Evolutionary conservation across 495 filamentous ascomycete species (phyloP), one percentile per base, ranked within the genome.

Genomic region (Beverwykella pulmonaria): DNA sequence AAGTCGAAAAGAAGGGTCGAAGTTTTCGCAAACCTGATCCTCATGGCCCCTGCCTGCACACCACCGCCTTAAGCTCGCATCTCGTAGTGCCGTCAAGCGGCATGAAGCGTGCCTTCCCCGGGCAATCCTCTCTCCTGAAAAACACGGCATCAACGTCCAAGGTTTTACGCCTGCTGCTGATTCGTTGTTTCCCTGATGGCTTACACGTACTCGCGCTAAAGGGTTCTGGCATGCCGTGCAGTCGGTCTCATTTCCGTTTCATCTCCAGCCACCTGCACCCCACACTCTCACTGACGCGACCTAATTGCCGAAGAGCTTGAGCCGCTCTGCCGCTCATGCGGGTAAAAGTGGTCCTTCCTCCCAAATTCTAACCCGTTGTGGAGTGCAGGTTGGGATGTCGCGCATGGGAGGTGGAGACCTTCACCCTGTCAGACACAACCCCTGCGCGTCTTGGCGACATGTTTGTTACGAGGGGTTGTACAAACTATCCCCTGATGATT

Each of bases 291-390:
- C 9, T 44, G 39, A 44, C 48, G 48, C 57, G 57, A 60, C 20
- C 49, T 19, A 60, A 50, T 14, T 62, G 48, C 59, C 59, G 59
- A 62, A 12, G 15, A 44, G 39, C 39, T 9, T n/a, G 39, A 32
- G 20, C 26, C 26, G 48, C 48, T 50, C 10, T 52, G 29, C 20
- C 52, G n/a, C 29, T 62, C 48, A 62, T 62, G 59, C 59, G 48
- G 47, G 59, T 62, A 52, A 53, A 62, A 53, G 46, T 36, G 46
- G 29, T 44, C 15, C 39, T n/a, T 44, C 17, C 17, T 3, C 17
- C 17, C 39, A 2, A 4, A 3, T 44, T 44, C 2, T 14, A 3
- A 44, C 6, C 39, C 17, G 8, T 49, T 49, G 5, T 30, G 8
- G 14, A n/a, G 9, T 26, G 48, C 32, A 6, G 5, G 3, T 7